A percentile compares a stretch with the other conserved stretches of the same genome.
Conservation (phyloP, 1,139 yeast genomes). For the Protomyces lactucae-debilis region DNA sequence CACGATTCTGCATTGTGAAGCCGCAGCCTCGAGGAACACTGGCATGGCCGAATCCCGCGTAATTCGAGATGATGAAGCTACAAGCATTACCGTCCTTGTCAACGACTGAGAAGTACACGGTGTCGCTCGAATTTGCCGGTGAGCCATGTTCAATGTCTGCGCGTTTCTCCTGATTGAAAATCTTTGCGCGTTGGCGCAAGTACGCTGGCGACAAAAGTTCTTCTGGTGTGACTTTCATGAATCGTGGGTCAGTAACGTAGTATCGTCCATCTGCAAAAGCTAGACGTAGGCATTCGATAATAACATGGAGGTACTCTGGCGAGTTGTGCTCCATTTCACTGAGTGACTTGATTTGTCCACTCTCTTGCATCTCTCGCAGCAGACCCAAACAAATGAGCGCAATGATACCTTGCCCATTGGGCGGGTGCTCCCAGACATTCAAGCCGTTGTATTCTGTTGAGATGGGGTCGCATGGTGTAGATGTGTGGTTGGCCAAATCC, state of each 20-base stretch:
- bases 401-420: constrained; percentile 75
- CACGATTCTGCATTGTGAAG: constrained; percentile 70
- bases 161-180: constrained; percentile 45
- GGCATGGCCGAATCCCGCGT: constrained; percentile 66
- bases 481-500: constrained; percentile 54
- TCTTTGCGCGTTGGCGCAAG: constrained; percentile 49
- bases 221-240: constrained; percentile 32
- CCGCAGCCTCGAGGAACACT: constrained; percentile 65
- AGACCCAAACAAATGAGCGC: constrained; percentile 66
- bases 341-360: constrained; percentile 47
- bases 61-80: constrained; percentile 73
- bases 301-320: constrained; percentile 60
- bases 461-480: constrained; percentile 62
- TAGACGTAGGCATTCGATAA: constrained; percentile 66
- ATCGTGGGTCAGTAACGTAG: constrained; percentile 56
- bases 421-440: constrained; percentile 68
- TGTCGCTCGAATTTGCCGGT: constrained; percentile 67
- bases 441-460: constrained; percentile 46
- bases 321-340: constrained; percentile 58
- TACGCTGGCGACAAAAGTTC: constrained; percentile 43
- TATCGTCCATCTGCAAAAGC: constrained; percentile 76
- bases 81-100: constrained; percentile 76
- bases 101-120: constrained; percentile 67
- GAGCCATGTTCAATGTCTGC: constrained; percentile 50
- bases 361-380: constrained; percentile 51